Conservation (phyloP, 257 asterid species). For the Scutellaria baicalensis region DNA sequence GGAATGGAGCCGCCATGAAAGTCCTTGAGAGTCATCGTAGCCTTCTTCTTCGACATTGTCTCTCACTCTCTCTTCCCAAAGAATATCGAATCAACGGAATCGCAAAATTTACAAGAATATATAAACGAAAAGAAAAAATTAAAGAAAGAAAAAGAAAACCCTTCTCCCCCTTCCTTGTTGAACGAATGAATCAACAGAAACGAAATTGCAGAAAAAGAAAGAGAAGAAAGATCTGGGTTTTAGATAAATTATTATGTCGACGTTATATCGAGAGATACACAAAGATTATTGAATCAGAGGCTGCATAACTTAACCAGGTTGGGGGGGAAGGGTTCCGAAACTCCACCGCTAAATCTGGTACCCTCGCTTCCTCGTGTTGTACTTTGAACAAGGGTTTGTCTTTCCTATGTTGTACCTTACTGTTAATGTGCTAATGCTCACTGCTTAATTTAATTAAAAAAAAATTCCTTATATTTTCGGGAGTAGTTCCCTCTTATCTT, state of each 20-base stretch:
- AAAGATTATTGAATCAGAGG: constrained; percentile 1
- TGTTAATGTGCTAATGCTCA: background rate
- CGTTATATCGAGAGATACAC: background rate
- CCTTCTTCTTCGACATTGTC: constrained; percentile 86
- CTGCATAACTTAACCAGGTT: background rate
- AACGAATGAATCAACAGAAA: constrained; percentile 16
- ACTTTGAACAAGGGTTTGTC: constrained; percentile 1
- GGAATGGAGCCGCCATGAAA: constrained; percentile 97
- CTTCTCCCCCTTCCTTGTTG: constrained; percentile 12
- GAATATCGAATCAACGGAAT: background rate
- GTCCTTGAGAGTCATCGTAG: constrained; percentile 90
- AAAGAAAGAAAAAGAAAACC: background rate
- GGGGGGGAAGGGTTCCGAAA: constrained; percentile 26
- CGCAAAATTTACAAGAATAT: background rate
- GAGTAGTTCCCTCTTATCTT: no score
- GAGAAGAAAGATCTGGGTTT: background rate
- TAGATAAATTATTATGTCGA: background rate
- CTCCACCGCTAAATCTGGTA: constrained; percentile 21
- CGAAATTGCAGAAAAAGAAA: background rate
- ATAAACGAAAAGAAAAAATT: background rate
- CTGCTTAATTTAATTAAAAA: background rate
- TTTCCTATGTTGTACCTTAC: constrained; percentile 16
- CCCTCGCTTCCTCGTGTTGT: constrained; percentile 22
- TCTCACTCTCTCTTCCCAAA: constrained; percentile 4
- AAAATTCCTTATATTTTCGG: no score